These are phyloP conservation scores for Ostreobium quekettii DNA, from an alignment of 139 green algal species.

Conservation along the genomic window DNA sequence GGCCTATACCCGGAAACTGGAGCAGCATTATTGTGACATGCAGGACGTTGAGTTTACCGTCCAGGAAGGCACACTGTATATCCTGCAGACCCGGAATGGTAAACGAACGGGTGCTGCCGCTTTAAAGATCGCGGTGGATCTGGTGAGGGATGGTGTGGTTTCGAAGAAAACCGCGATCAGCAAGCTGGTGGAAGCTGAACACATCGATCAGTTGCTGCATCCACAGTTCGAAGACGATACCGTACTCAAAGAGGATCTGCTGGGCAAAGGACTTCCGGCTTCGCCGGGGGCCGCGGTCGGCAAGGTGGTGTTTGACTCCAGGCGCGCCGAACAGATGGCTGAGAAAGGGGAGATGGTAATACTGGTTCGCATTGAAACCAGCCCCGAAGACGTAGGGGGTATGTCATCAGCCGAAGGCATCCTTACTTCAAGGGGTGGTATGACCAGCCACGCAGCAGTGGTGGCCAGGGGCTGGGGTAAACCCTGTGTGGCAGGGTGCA, in stretches of 20 bases:
- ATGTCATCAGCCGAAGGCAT: slow-evolving; percentile 67
- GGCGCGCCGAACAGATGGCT: slow-evolving; percentile 62
- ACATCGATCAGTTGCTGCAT: slow-evolving; percentile 86
- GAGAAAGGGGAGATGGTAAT: slow-evolving; percentile 47
- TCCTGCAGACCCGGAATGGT: slow-evolving; percentile 74
- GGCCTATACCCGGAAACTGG: slow-evolving; percentile 56
- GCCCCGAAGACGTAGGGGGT: slow-evolving; percentile 71
- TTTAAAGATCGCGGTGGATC: slow-evolving; percentile 65
- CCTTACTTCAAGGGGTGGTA: slow-evolving; percentile 71
- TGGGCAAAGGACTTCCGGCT: slow-evolving; percentile 33
- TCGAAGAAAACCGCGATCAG: slow-evolving; percentile 41
- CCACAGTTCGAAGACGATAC: slow-evolving; percentile 60
- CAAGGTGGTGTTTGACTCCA: slow-evolving; percentile 54
- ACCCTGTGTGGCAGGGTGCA: slow-evolving; percentile 59
- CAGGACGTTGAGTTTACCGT: slow-evolving; percentile 90
- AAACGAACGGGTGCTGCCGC: slow-evolving; percentile 76
- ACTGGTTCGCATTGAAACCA: slow-evolving; percentile 71
- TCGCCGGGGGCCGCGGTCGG: slow-evolving; percentile 72
- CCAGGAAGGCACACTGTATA: slow-evolving; percentile 74
- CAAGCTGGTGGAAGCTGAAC: slow-evolving; percentile 70
- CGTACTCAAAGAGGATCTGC: slow-evolving; percentile 24
- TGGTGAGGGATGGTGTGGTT: slow-evolving; percentile 49
- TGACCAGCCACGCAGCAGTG: slow-evolving; percentile 85
- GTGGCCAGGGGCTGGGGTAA: slow-evolving; percentile 81
- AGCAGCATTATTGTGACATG: slow-evolving; percentile 71